Percentiles rank a stretch among this genome's conserved stretches.
These are phyloP conservation scores for Sclerotiophoma versabilis DNA, from an alignment of 2,329 filamentous ascomycete species.

Conservation along the genomic window DNA sequence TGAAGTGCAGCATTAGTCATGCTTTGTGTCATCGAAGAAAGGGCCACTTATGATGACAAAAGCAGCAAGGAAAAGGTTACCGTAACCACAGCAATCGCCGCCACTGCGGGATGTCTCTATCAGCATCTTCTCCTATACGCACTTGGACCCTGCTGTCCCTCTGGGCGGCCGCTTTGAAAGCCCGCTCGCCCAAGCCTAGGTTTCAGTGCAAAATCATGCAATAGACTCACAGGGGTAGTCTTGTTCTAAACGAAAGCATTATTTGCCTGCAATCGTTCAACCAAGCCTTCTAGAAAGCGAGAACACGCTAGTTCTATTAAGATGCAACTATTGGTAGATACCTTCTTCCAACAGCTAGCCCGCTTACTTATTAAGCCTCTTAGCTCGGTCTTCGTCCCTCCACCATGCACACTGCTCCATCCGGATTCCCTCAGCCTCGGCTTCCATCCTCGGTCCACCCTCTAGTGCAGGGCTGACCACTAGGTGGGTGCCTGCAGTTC, in stretches of 20 bases:
- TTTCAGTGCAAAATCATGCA: neutral
- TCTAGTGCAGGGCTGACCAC: conserved; percentile 31
- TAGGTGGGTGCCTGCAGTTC: conserved; percentile 23
- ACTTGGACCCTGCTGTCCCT: conserved; percentile 25
- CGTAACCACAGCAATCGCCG: neutral
- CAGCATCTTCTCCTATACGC: conserved; percentile 28
- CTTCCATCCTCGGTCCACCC: conserved; percentile 37
- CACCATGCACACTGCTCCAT: conserved; percentile 44
- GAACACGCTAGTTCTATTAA: too few species aligned
- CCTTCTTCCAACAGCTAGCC: too few species aligned
- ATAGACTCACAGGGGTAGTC: neutral
- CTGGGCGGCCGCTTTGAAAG: conserved; percentile 25
- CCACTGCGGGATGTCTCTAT: conserved; percentile 21
- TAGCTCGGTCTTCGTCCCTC: conserved; percentile 39
- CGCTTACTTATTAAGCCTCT: conserved; percentile 42
- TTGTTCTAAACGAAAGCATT: neutral
- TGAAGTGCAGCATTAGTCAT: too few species aligned
- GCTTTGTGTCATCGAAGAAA: too few species aligned
- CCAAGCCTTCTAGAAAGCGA: neutral
- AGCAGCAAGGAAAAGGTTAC: neutral
- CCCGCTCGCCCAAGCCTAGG: conserved; percentile 16
- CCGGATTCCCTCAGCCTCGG: conserved; percentile 33
- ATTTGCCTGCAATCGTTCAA: neutral
- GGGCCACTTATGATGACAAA: neutral
- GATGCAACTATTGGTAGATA: too few species aligned